A percentile compares a stretch with the other conserved stretches of the same genome.
phyloP scores from a whole-genome alignment of 352 stramenopile genomes.

The Phytopythium sindhum region DNA sequence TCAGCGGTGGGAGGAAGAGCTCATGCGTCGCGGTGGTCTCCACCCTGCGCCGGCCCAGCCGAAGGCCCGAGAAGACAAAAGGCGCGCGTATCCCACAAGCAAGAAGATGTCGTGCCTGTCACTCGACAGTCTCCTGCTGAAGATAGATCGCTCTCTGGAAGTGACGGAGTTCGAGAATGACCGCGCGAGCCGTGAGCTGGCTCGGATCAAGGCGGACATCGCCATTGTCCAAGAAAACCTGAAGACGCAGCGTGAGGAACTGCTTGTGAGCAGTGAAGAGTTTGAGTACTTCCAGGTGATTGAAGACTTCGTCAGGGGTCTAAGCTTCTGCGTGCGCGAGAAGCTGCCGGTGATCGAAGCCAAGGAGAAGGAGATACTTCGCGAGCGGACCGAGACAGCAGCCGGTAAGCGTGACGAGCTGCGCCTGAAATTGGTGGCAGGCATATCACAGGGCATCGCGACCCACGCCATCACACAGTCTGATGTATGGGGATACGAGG shows the following conservation, averaged over 20 bases:
- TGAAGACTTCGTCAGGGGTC: conserved; percentile 66
- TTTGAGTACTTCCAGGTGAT: conserved; percentile 79
- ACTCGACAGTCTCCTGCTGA: conserved; percentile 44
- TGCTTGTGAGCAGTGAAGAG: conserved; percentile 53
- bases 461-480: not conserved
- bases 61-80: conserved; percentile 8
- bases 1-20: conserved; percentile 67
- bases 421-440: not conserved
- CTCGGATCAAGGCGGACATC: conserved; percentile 47
- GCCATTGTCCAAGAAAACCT: conserved; percentile 39
- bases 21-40: conserved; percentile 70
- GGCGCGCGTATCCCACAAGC: conserved; percentile 44
- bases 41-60: conserved; percentile 10
- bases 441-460: not conserved
- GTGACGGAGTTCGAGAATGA: conserved; percentile 39
- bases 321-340: conserved; percentile 74
- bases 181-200: conserved; percentile 43
- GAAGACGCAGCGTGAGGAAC: conserved; percentile 41
- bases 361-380: conserved; percentile 34
- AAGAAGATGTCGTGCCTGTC: conserved; percentile 44
- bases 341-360: conserved; percentile 50
- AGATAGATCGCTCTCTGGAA: conserved; percentile 50
- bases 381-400: conserved; percentile 13
- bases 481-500: conserved; percentile 7
- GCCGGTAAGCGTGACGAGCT: not conserved